Conservation (phyloP, 306 rosid genomes). For the Gleditsia sinensis region DNA sequence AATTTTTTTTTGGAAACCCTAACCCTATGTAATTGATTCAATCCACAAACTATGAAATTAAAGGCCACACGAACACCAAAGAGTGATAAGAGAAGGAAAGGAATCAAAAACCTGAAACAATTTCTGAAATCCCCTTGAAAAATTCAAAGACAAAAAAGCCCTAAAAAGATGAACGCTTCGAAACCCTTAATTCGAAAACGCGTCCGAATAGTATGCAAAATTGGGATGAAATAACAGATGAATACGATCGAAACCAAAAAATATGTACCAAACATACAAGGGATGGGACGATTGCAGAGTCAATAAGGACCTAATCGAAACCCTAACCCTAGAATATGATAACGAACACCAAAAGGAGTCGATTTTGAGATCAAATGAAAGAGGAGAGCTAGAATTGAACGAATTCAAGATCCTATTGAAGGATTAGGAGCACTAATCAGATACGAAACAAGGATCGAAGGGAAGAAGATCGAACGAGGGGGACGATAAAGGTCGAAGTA, state of each 20-base stretch:
- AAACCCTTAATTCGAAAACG: conserved; percentile 51
- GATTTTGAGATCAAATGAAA: conserved; percentile 37
- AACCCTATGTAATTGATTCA: conserved; percentile 43
- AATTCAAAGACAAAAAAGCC: conserved; percentile 32
- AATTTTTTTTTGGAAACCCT: conserved; percentile 46
- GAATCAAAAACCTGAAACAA: conserved; percentile 37
- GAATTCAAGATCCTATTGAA: conserved; percentile 23
- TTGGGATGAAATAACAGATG: conserved; percentile 22
- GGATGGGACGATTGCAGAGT: conserved; percentile 12
- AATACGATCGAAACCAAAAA: conserved; percentile 4
- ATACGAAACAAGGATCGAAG: conserved; percentile 8
- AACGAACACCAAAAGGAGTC: background rate
- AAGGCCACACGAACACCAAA: background rate
- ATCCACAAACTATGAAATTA: conserved; percentile 5
- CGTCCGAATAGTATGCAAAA: background rate
- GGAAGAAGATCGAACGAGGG: conserved; percentile 23
- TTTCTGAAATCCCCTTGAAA: conserved; percentile 25
- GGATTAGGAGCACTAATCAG: conserved; percentile 28
- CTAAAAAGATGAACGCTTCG: conserved; percentile 29
- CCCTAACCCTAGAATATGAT: conserved; percentile 53
- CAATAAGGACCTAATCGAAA: conserved; percentile 30
- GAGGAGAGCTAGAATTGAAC: conserved; percentile 16
- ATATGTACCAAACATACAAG: background rate
- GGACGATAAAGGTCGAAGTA: conserved; percentile 32
- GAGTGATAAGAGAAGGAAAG: background rate